Evolutionary conservation across 2,329 filamentous ascomycete species (phyloP).

Genomic region (Stachybotrys echinatus): DNA sequence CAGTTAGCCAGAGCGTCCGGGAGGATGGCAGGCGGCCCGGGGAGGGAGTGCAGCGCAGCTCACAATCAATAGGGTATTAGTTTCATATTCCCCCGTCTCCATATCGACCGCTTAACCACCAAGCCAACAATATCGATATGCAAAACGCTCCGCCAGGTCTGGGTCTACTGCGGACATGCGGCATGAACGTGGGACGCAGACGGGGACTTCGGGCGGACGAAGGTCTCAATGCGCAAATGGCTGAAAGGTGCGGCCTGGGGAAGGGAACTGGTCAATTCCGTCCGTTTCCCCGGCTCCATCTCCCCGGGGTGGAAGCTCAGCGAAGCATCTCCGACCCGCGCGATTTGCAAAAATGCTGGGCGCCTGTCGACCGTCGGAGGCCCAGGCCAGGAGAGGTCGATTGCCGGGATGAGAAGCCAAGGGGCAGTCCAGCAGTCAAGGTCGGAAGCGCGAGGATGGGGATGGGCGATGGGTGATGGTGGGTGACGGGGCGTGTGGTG

Average conservation of each 20-base stretch:
- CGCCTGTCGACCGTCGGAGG: neutral
- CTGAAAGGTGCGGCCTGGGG: neutral
- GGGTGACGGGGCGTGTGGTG: too few relatives aligned
- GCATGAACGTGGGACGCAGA: neutral
- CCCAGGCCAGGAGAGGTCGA: neutral
- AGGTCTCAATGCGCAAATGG: neutral
- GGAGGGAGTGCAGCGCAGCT: conserved; percentile 19
- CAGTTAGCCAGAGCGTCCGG: conserved; percentile 9
- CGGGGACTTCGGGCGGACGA: neutral
- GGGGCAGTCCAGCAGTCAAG: neutral
- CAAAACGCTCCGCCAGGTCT: conserved; percentile 4
- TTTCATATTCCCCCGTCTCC: conserved; percentile 60
- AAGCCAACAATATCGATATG: conserved; percentile 36
- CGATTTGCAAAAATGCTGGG: neutral
- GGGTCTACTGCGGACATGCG: neutral
- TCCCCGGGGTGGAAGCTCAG: neutral
- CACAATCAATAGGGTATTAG: conserved; percentile 55
- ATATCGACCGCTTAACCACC: conserved; percentile 44
- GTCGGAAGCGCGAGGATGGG: neutral
- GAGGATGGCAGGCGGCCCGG: too few relatives aligned
- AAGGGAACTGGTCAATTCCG: neutral
- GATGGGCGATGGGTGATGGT: too few relatives aligned
- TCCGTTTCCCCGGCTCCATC: neutral
- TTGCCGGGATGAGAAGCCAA: neutral
- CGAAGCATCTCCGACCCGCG: neutral